A percentile compares a stretch with the other conserved stretches of the same genome.
Evolutionary conservation across 768 basidiomycete species (phyloP).

Genomic region (Nevesoporus exiguus): DNA sequence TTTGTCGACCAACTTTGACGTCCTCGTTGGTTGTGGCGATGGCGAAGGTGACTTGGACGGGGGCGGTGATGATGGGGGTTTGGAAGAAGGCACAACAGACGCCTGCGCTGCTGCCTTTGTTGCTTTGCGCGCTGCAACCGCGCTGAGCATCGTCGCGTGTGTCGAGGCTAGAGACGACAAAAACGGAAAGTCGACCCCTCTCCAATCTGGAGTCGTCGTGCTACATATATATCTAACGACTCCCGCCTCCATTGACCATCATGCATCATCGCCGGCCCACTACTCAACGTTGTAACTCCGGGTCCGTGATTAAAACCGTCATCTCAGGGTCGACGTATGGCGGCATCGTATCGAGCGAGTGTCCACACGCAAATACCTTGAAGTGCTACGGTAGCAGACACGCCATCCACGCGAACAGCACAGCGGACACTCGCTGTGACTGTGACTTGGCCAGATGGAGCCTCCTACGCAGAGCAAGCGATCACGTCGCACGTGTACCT

Average conservation of each 20-base stretch:
- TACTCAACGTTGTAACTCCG: no score
- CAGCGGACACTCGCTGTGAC: no score
- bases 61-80: slow-evolving; percentile 7
- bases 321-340: slow-evolving; percentile 4
- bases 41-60: slow-evolving; percentile 6
- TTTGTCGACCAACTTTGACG: slow-evolving; percentile 13
- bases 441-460: no score
- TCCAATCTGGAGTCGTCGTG: no score
- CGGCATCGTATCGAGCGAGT: slow-evolving; percentile 8
- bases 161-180: background rate
- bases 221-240: no score
- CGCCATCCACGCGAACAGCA: no score
- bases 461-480: background rate
- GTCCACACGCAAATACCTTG: slow-evolving; percentile 11
- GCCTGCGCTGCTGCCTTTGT: slow-evolving; percentile 19
- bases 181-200: slow-evolving; percentile 6
- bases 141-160: slow-evolving; percentile 54
- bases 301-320: slow-evolving; percentile 15
- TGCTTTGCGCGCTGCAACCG: slow-evolving; percentile 69
- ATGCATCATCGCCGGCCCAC: no score
- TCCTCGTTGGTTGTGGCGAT: slow-evolving; percentile 5
- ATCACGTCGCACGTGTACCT: slow-evolving; percentile 14
- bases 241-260: no score
- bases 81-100: slow-evolving; percentile 13
- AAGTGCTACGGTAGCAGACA: slow-evolving; percentile 9